A percentile compares a stretch with the other conserved stretches of the same genome.
These are phyloP conservation scores for Eimeria tenella DNA, from an alignment of 169 alveolate genomes.

Conservation along the genomic window DNA sequence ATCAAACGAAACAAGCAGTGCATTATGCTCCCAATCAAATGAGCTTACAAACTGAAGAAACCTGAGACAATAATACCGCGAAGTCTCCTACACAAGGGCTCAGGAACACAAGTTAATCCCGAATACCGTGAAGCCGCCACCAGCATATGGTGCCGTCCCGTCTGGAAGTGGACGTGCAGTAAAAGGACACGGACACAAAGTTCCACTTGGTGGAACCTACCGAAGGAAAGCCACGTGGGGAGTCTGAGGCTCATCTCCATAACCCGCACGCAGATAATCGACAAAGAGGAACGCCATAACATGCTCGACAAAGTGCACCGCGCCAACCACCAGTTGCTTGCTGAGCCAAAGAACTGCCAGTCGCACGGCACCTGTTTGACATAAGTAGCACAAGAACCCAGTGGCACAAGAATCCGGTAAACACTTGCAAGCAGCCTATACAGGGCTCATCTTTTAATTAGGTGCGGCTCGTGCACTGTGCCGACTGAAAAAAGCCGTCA, in stretches of 20 bases:
- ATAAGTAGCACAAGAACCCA: neutral
- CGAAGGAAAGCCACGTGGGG: conserved; percentile 76
- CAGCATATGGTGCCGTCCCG: too few species aligned
- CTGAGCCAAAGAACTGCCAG: conserved; percentile 67
- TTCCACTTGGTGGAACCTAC: neutral
- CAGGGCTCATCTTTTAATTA: too few species aligned
- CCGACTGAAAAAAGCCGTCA: neutral
- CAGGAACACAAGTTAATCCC: neutral
- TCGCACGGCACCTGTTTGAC: conserved; percentile 44
- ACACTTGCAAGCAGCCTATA: neutral
- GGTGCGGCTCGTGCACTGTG: too few species aligned
- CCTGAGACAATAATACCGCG: conserved; percentile 24
- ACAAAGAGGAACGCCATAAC: conserved; percentile 66
- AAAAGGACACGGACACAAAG: too few species aligned
- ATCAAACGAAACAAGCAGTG: conserved; percentile 72
- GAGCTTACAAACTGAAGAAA: conserved; percentile 70
- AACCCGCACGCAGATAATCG: conserved; percentile 67
- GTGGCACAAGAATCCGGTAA: neutral
- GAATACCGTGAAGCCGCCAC: neutral
- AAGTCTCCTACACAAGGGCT: too few species aligned
- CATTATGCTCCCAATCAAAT: conserved; percentile 63
- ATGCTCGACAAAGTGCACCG: conserved; percentile 74
- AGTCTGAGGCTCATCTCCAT: conserved; percentile 70
- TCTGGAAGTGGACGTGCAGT: too few species aligned
- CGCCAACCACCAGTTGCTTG: conserved; percentile 66